A percentile compares a stretch with the other conserved stretches of the same genome.
Evolutionary conservation across 1,284 basidiomycete species (phyloP).

Genomic region (Austroboletus novae-zelandiae): DNA sequence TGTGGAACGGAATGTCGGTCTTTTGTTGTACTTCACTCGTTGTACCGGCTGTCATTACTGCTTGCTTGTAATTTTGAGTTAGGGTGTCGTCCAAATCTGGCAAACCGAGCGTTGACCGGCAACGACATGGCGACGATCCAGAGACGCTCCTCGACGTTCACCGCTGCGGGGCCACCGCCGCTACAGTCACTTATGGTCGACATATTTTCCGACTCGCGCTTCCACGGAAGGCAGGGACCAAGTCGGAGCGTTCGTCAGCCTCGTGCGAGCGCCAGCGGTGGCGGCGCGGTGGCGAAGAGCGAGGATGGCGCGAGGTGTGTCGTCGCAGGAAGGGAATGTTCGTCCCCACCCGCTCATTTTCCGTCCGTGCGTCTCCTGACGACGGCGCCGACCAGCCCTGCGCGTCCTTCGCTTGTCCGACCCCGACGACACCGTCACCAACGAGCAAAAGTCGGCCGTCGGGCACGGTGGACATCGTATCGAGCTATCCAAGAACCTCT

Average conservation of each 20-base stretch:
- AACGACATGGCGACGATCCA: conserved; percentile 26
- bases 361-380: conserved; percentile 10
- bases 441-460: conserved; percentile 51
- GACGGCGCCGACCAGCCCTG: conserved; percentile 46
- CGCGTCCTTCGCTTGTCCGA: conserved; percentile 60
- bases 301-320: conserved; percentile 65
- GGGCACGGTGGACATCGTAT: conserved; percentile 62
- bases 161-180: conserved; percentile 3
- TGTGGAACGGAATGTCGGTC: not conserved
- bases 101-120: not conserved
- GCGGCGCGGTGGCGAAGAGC: conserved; percentile 62
- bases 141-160: conserved; percentile 28
- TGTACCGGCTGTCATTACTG: not conserved
- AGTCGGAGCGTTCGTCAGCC: conserved; percentile 54
- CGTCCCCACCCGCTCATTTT: conserved; percentile 24
- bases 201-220: conserved; percentile 43
- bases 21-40: not conserved
- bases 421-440: conserved; percentile 36
- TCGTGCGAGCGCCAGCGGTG: conserved; percentile 54
- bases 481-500: conserved; percentile 68
- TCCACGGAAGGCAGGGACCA: conserved; percentile 44
- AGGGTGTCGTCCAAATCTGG: conserved; percentile 11
- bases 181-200: conserved; percentile 20
- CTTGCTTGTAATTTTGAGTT: not conserved
- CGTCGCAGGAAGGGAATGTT: conserved; percentile 73